These are phyloP conservation scores for Fusarium austroafricanum DNA, from an alignment of 2,329 filamentous ascomycete species.

Conservation along the genomic window DNA sequence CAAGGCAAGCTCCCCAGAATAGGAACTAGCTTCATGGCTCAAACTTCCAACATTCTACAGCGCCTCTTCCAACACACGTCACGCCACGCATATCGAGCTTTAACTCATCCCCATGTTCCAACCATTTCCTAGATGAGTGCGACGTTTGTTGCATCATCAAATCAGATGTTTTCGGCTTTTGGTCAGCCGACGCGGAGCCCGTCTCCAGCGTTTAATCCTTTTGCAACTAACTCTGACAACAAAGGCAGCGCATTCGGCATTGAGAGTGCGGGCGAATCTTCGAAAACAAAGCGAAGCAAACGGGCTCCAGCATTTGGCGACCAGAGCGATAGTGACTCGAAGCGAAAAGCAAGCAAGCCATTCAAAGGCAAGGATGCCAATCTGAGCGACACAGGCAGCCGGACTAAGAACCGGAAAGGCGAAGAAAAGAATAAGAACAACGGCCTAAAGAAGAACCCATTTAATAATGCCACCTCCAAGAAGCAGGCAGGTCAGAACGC, in stretches of 20 bases:
- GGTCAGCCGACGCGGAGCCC: constrained; percentile 51
- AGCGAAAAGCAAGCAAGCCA: constrained; percentile 44
- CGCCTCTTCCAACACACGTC: constrained; percentile 9
- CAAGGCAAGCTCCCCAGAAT: constrained; percentile 40
- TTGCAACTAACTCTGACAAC: constrained; percentile 46
- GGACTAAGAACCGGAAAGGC: constrained; percentile 38
- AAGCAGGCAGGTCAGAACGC: constrained; percentile 29
- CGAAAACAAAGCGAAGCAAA: constrained; percentile 45
- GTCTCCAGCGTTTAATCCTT: constrained; percentile 52
- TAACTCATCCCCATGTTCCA: constrained; percentile 49
- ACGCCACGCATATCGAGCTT: constrained; percentile 31
- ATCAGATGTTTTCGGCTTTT: constrained; percentile 54
- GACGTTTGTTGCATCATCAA: constrained; percentile 56
- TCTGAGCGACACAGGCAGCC: constrained; percentile 43
- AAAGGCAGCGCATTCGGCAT: constrained; percentile 49
- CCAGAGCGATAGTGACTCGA: constrained; percentile 46
- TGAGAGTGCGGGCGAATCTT: constrained; percentile 47
- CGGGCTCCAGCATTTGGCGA: constrained; percentile 41
- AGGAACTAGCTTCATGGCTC: constrained; percentile 35
- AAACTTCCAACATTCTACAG: constrained; percentile 32
- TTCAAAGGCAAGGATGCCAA: constrained; percentile 45
- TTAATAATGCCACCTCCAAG: constrained; percentile 24
- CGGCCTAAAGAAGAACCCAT: constrained; percentile 35
- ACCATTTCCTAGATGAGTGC: constrained; percentile 52
- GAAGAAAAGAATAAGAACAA: constrained; percentile 45